Base-by-base conservation (phyloP, 2,329 filamentous ascomycete species). In the Leptographium galeiforme region DNA sequence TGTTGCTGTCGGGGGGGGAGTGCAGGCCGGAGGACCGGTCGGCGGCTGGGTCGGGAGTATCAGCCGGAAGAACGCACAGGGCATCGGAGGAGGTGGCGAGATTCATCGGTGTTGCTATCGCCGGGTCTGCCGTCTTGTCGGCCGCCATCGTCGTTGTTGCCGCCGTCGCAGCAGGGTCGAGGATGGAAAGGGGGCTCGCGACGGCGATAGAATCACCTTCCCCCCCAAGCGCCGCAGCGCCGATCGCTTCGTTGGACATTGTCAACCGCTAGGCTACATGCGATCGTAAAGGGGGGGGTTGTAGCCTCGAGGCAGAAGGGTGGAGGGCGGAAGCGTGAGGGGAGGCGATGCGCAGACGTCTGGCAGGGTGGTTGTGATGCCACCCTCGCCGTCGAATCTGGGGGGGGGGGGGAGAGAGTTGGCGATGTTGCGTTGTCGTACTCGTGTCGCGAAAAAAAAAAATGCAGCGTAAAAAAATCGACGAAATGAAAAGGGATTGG, bases 1-100 rank as follows among this genome's bases (percentile, higher is more conserved):
- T 76, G 67, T 82, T 82, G 64, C 77, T 82, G 61, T 83, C 79
- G 50, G 81, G 81, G 44, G 80, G 80, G 58, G 80, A 83, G 63
- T 82, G 75, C 53, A 83, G 67, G 60, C 78, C 78, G 56, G 66
- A 69, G 34, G 71, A 67, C 57, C 74, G 48, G 57, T 59, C 62
- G 52, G 50, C 19, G 10, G 36, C 38, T 13, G 34, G 8, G 6
- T 33, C 39, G 38, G 53, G 54, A 47, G 55, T 51, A 58, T 53
- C 50, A 59, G 57, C 53, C 6, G 47, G 16, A 3, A 10, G 18
- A 12, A 14, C 41, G 8, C n/a, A 13, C 19, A 13, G 8, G 16
- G 33, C 33, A 13, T 43, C 41, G 8, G 32, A 32, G 8, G 40
- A 32, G 8, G 40, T 39, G 40, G 41, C 14, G 12, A n/a, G 32